Evolutionary conservation across 805 yeast species (phyloP).

Genomic region (Citeromyces matritensis): DNA sequence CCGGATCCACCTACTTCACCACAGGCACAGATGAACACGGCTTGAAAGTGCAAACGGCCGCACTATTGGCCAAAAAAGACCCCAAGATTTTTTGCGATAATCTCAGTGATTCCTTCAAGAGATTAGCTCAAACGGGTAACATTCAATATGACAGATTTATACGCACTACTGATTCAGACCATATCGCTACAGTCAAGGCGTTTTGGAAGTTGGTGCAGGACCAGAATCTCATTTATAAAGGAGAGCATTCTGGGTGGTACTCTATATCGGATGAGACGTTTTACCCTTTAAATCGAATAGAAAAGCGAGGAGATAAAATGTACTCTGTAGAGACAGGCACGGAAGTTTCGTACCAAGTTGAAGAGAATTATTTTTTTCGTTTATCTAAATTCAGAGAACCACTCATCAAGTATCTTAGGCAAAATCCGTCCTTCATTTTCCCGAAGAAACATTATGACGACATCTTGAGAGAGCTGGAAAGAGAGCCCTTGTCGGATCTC

Average conservation of each 20-base stretch:
- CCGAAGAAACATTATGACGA: conserved; percentile 45
- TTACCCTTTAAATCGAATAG: conserved; percentile 70
- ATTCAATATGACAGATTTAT: conserved; percentile 65
- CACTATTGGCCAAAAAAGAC: conserved; percentile 22
- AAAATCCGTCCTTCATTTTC: conserved; percentile 42
- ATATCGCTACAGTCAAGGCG: conserved; percentile 40
- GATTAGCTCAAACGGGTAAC: conserved; percentile 40
- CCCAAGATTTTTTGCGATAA: conserved; percentile 65
- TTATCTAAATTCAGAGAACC: conserved; percentile 42
- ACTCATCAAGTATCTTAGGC: conserved; percentile 32
- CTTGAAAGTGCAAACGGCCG: conserved; percentile 75
- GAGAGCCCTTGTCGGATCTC: conserved; percentile 39
- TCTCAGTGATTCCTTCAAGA: conserved; percentile 47
- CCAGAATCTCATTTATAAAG: conserved; percentile 63
- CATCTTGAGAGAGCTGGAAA: conserved; percentile 42
- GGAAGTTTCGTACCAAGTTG: conserved; percentile 62
- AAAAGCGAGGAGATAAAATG: conserved; percentile 16
- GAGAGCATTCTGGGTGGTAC: conserved; percentile 88
- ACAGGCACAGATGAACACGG: conserved; percentile 99
- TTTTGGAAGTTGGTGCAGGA: conserved; percentile 55
- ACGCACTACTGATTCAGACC: conserved; percentile 82
- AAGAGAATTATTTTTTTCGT: conserved; percentile 77
- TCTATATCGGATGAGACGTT: conserved; percentile 90
- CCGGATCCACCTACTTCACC: conserved; percentile 32
- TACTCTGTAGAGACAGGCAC: conserved; percentile 57